Percentiles rank a stretch among this genome's conserved stretches.
These are phyloP conservation scores for Suhomyces guaymorum DNA, from an alignment of 1,139 yeast species.

Conservation along the genomic window DNA sequence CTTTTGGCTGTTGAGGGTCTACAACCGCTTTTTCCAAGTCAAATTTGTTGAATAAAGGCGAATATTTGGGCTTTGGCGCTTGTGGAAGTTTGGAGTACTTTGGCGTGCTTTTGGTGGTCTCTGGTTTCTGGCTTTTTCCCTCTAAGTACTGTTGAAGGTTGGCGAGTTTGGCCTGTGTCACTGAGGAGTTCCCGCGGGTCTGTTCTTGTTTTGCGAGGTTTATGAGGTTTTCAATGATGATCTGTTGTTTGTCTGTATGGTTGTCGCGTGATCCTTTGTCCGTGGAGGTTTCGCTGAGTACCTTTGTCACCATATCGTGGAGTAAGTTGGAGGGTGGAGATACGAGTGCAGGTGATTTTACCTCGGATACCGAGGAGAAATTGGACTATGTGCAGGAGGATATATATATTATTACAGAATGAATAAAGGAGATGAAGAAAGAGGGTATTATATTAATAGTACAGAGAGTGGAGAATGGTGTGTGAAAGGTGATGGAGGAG, in stretches of 20 bases:
- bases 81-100: conserved; percentile 13
- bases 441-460: too few species aligned
- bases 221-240: conserved; percentile 21
- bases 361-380: too few species aligned
- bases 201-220: conserved; percentile 24
- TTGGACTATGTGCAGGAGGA: too few species aligned
- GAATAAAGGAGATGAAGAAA: too few species aligned
- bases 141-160: conserved; percentile 17
- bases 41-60: conserved; percentile 21
- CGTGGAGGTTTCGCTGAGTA: conserved; percentile 1
- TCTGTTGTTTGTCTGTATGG: conserved; percentile 14
- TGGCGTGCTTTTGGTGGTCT: conserved; percentile 1
- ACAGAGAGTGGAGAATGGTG: too few species aligned
- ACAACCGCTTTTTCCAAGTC: conserved; percentile 14
- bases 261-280: conserved; percentile 4
- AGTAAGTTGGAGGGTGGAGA: not conserved
- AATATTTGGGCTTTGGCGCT: conserved; percentile 20
- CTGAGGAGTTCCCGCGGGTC: conserved; percentile 23
- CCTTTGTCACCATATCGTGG: conserved; percentile 10
- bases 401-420: too few species aligned
- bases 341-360: too few species aligned
- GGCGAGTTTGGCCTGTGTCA: conserved; percentile 24
- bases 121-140: conserved; percentile 6
- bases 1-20: conserved; percentile 3
- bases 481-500: too few species aligned